Evolutionary conservation across 2,329 filamentous ascomycete genomes (phyloP), one percentile per base, ranked within the genome.

Genomic region (Cryphonectria radicalis): DNA sequence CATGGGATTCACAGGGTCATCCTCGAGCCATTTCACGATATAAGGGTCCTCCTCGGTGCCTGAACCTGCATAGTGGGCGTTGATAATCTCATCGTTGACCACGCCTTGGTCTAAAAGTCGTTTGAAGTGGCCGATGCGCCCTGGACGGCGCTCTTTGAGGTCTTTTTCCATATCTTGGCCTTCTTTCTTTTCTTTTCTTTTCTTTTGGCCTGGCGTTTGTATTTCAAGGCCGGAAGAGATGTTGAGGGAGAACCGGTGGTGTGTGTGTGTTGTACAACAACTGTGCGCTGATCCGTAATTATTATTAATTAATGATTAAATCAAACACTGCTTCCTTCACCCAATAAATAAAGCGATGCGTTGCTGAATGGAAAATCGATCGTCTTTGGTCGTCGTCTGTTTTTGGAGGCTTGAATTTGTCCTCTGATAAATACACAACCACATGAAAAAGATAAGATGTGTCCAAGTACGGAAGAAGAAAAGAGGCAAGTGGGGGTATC

Each of bases 1-100:
- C 82, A 88, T 84, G 0, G 88, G 87, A 74, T 89, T 88, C 60
- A 85, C 81, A 10, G 86, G 84, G 74, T 90, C 88, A 65, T 87
- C 76, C 3, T 67, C 66, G 43, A 89, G 84, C 82, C 84, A 89
- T 67, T 81, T 80, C 53, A 89, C 86, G 4, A 81, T 78, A 73
- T 83, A 90, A 0, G 88, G 87, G 68, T 89, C 86, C 25, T 84
- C 82, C 25, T 84, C 81, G 3, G 87, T 89, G 69, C 87, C 87
- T 37, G 81, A 80, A 7, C 84, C 84, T 5, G 75, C 68, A 69
- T 84, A 86, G 7, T 67, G 42, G 14, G 64, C 69, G n/a, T 70
- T 62, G 55, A 67, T 6, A n/a, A 70, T 70, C 35, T 67, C 64
- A 42, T 66, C 53, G 35, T 63, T 70, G 57, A 70, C 57, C n/a